Evolutionary conservation across 2,329 filamentous ascomycete species (phyloP).

Genomic region (Davidsoniella neocaledoniae): DNA sequence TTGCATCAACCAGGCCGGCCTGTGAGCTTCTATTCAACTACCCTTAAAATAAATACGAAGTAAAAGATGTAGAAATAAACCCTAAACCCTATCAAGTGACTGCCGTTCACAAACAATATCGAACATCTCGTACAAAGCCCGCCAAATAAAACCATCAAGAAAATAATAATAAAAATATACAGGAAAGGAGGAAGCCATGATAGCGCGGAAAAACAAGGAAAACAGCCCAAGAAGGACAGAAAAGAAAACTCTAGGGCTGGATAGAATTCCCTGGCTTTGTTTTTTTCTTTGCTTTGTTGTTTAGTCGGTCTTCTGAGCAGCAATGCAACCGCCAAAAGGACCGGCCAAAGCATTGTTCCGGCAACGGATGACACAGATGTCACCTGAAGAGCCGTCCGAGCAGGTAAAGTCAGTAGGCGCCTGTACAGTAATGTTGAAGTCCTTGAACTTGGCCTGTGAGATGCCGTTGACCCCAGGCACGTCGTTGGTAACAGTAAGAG

Average conservation of each 20-base stretch:
- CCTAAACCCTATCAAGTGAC: too few species aligned
- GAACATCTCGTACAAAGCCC: too few species aligned
- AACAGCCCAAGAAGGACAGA: too few species aligned
- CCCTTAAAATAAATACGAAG: too few species aligned
- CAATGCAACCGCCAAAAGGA: slow-evolving; percentile 41
- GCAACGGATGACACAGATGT: slow-evolving; percentile 41
- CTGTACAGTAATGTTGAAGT: slow-evolving; percentile 37
- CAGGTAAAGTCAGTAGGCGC: slow-evolving; percentile 34
- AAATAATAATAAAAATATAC: too few species aligned
- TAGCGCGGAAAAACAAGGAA: too few species aligned
- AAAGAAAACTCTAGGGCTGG: neutral
- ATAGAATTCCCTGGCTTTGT: neutral
- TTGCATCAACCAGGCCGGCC: too few species aligned
- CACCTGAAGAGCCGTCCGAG: slow-evolving; percentile 39
- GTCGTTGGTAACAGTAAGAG: slow-evolving; percentile 38
- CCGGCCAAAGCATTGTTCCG: slow-evolving; percentile 41
- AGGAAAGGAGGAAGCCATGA: too few species aligned
- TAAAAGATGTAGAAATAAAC: too few species aligned
- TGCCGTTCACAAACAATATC: too few species aligned
- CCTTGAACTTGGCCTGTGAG: slow-evolving; percentile 35
- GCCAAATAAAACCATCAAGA: too few species aligned
- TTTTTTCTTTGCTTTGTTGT: neutral
- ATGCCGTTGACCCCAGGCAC: slow-evolving; percentile 41
- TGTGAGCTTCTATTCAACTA: too few species aligned
- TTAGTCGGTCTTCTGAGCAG: slow-evolving; percentile 32